Evolutionary conservation across 1,284 basidiomycete genomes (phyloP), one percentile per base, ranked within the genome.

Genomic region (Fomitiporia mediterranea): DNA sequence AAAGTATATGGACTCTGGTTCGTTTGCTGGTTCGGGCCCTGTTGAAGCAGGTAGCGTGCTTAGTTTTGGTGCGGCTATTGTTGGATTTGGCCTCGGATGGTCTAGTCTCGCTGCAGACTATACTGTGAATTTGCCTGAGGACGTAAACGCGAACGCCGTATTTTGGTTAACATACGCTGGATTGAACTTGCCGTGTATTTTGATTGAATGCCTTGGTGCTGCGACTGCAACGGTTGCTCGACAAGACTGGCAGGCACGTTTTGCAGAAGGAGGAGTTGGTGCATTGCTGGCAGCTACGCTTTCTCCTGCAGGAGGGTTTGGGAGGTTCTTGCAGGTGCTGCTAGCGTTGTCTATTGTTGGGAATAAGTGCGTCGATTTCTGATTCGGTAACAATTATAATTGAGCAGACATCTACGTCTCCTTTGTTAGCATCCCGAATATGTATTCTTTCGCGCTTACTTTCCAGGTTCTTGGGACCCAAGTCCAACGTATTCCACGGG

Each of bases 101-200:
- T 59, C 61, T 13, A 61, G 58, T 19, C 59, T 65, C 32, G 64
- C 66, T 21, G 66, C 66, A 17, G 70, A 69, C 56, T 68, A 64
- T 55, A 63, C 68, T 34, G 71, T 71, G 55, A 65, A 70, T 60
- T 62, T 72, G 57, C 68, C 70, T 9, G 66, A 66, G 56, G 57
- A 69, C 40, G 67, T 68, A 7, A 59, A 65, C 28, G 55, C 62
- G 15, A 51, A 44, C 43, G 67, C 67, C 53, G 61, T 74, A 46
- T 73, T 73, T 60, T 38, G 59, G 42, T 63, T 62, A 49, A 73
- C 70, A 21, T 72, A 68, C 56, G 46, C 64, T 40, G 71, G 71
- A n/a, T 65, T 72, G 37, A 68, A 66, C 63, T 57, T 68, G 23
- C 63, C 62, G 9, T 57, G 63, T 25, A 63, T 69, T 48, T 58